phyloP scores from a whole-genome alignment of 2,329 filamentous ascomycete species.

The Fusarium domesticum region DNA sequence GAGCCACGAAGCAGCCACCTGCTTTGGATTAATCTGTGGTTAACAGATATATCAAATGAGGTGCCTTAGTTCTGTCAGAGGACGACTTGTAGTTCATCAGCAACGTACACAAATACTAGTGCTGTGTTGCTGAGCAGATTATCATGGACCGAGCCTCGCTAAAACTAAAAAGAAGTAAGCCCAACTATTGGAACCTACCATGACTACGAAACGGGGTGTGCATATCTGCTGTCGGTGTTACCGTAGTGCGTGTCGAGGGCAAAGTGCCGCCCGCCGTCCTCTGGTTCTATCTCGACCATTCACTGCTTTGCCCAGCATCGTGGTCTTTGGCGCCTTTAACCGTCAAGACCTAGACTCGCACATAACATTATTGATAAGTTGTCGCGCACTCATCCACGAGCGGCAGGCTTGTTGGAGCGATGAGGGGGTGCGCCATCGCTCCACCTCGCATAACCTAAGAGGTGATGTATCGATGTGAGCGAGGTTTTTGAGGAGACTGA shows the following conservation, averaged over 20 bases:
- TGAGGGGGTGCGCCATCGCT: conserved; percentile 27
- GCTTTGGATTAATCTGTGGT: too few species aligned
- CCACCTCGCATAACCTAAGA: conserved; percentile 10
- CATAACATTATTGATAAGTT: conserved; percentile 26
- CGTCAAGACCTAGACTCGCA: conserved; percentile 14
- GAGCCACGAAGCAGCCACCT: too few species aligned
- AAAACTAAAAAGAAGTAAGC: too few species aligned
- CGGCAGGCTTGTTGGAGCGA: conserved; percentile 18
- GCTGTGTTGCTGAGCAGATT: too few species aligned
- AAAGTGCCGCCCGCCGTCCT: conserved; percentile 19
- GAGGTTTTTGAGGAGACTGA: too few species aligned
- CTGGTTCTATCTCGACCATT: conserved; percentile 13
- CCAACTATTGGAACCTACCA: too few species aligned
- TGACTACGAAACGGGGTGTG: conserved; percentile 15
- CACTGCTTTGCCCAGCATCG: conserved; percentile 13
- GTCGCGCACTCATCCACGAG: conserved; percentile 13
- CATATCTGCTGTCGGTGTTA: conserved; percentile 19
- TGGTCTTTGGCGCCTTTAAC: conserved; percentile 13
- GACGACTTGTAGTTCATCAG: too few species aligned
- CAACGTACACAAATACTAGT: too few species aligned
- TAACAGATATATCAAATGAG: too few species aligned
- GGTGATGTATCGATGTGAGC: background rate
- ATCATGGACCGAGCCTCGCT: too few species aligned
- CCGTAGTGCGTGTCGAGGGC: conserved; percentile 18
- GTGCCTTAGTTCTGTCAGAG: too few species aligned